Evolutionary conservation across 257 asterid genomes (phyloP), one percentile per base, ranked within the genome.

Genomic region (Verbascum thapsus): DNA sequence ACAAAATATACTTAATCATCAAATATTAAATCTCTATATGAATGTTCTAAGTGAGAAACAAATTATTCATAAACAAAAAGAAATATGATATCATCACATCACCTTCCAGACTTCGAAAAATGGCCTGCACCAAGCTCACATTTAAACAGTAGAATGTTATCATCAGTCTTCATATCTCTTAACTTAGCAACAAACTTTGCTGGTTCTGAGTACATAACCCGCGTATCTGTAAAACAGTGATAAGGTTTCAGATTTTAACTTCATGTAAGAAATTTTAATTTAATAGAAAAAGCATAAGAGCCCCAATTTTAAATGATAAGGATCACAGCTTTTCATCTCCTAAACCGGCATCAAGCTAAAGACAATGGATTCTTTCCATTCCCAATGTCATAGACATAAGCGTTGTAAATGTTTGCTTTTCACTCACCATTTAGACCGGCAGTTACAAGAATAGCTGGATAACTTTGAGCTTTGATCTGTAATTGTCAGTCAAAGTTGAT

Each of bases 71-170:
- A 18, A 48, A 49, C 44, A 42, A 60, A 63, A 30, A 51, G 15
- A 53, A 26, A 53, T 30, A 44, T 53, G 32, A 60, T 32, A 66
- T 43, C 10, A 63, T 75, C 42, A 91, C 97, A 63, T 75, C 42
- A 91, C 98, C 98, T 87, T 76, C 99, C 97, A 0, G 99, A 92
- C 80, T 92, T 92, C 6, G 97, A 92, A 60, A 82, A 92, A 81
- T 92, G 99, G 11, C 97, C 99, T 0, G 99, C 99, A 40, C 97
- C 94, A 66, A 89, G 90, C 72, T 87, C 95, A 50, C 96, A 89
- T 75, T 86, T 91, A 71, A 91, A 83, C 72, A 91, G 71, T 65
- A 88, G 83, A 61, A 71, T 16, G 72, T 89, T 92, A 63, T 79
- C 80, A 73, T 87, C 89, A 30, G 89, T 85, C 77, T 92, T 92